These are phyloP conservation scores for Hyaloscypha hepaticicola DNA, from an alignment of 495 filamentous ascomycete species.

Conservation along the genomic window DNA sequence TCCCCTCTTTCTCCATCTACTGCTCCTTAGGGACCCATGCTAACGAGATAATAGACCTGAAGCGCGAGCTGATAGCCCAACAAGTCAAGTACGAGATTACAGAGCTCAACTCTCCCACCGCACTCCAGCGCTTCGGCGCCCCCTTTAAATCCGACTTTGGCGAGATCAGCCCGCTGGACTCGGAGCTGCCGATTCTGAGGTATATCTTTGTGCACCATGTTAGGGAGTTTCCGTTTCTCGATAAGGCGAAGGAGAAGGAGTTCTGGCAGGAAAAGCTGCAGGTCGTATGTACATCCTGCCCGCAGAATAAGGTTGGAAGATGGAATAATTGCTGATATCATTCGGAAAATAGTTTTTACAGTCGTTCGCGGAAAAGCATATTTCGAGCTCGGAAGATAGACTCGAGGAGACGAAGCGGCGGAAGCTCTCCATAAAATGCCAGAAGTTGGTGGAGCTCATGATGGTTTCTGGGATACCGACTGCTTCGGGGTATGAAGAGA, in stretches of 20 bases:
- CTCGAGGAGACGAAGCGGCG: constrained; percentile 93
- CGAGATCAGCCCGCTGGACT: constrained; percentile 90
- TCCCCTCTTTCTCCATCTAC: constrained; percentile 32
- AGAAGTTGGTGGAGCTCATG: constrained; percentile 97
- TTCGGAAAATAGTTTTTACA: constrained; percentile 72
- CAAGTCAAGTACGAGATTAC: constrained; percentile 87
- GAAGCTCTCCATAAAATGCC: constrained; percentile 88
- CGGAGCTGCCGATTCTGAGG: constrained; percentile 87
- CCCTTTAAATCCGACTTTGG: constrained; percentile 91
- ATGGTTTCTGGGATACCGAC: constrained; percentile 98
- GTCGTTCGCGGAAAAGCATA: constrained; percentile 96
- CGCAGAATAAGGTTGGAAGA: not conserved
- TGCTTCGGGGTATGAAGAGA: constrained; percentile 94
- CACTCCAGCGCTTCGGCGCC: constrained; percentile 90
- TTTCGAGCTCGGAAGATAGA: constrained; percentile 93
- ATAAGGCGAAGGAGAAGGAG: constrained; percentile 94
- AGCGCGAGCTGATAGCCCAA: constrained; percentile 87
- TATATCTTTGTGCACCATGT: constrained; percentile 99
- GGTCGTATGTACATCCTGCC: constrained; percentile 62
- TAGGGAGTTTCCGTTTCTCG: constrained; percentile 94
- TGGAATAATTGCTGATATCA: not conserved
- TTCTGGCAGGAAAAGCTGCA: constrained; percentile 99
- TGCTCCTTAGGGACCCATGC: constrained; percentile 10
- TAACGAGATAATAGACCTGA: constrained; percentile 68
- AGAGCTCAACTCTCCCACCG: constrained; percentile 91